phyloP scores from a whole-genome alignment of 2,329 filamentous ascomycete genomes.

The Stenocarpella maydis region DNA sequence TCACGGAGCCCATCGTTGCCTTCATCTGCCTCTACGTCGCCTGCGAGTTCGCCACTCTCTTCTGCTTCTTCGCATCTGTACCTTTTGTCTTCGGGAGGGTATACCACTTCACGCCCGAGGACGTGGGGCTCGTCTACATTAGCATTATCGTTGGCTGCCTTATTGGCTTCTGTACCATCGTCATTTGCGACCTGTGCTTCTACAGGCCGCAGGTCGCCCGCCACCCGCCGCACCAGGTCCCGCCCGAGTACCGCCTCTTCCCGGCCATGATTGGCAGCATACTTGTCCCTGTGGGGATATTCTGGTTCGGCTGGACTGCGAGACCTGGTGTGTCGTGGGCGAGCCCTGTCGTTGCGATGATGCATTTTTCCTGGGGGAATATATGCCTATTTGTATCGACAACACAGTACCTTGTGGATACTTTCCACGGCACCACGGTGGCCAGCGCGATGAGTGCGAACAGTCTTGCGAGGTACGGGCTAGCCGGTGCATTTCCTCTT shows the following conservation, averaged over 20 bases:
- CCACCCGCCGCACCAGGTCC: slow-evolving; percentile 47
- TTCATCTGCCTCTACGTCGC: slow-evolving; percentile 61
- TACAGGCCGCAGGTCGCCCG: slow-evolving; percentile 49
- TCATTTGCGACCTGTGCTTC: slow-evolving; percentile 51
- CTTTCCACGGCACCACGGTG: slow-evolving; percentile 62
- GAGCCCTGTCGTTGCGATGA: slow-evolving; percentile 57
- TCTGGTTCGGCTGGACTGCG: slow-evolving; percentile 69
- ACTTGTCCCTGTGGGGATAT: slow-evolving; percentile 60
- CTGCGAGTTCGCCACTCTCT: slow-evolving; percentile 60
- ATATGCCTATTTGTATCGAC: slow-evolving; percentile 65
- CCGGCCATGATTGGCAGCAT: slow-evolving; percentile 66
- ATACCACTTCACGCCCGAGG: slow-evolving; percentile 54
- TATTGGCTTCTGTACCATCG: slow-evolving; percentile 51
- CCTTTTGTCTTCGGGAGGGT: slow-evolving; percentile 56
- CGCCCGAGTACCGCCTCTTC: slow-evolving; percentile 66
- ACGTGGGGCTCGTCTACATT: slow-evolving; percentile 55
- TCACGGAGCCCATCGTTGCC: slow-evolving; percentile 69
- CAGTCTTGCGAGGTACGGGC: slow-evolving; percentile 61
- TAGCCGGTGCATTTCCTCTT: slow-evolving; percentile 66
- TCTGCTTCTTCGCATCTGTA: slow-evolving; percentile 60
- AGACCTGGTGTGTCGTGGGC: slow-evolving; percentile 56
- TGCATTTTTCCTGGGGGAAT: slow-evolving; percentile 68
- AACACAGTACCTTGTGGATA: slow-evolving; percentile 62
- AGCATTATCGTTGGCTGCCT: slow-evolving; percentile 55
- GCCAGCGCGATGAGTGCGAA: slow-evolving; percentile 69